Evolutionary conservation across 2,329 filamentous ascomycete genomes (phyloP), one percentile per base, ranked within the genome.

Genomic region (Colletotrichum gigasporum): DNA sequence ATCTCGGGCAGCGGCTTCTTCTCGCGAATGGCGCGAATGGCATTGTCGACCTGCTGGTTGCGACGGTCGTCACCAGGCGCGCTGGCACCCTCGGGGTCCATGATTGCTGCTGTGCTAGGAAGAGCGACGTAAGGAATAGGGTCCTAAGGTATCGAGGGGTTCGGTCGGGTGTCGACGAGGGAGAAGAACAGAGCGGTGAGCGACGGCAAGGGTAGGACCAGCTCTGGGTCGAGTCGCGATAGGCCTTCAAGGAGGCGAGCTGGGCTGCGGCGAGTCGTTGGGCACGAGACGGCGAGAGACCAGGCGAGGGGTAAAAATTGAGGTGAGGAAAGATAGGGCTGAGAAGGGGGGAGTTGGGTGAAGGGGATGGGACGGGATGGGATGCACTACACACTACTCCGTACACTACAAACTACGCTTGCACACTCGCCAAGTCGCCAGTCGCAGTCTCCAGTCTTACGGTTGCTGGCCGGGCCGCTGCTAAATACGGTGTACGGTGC

Each of bases 1-100:
- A 99, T 98, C 85, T 98, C 95, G 63, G 96, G 96, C 52, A 96
- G 86, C 57, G 95, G 94, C 84, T 92, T 95, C 90, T 98, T 98
- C 73, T 97, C 89, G 78, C 90, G 90, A 74, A 99, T 94, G 66
- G 96, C 96, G 78, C 92, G 93, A 75, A 95, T 91, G 72, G 93
- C 91, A 87, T 93, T 95, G 82, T 97, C 93, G 75, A 97, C 87
- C 78, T 91, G 89, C 73, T 80, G 76, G 73, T 78, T 85, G 76
- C 83, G 84, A 73, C 79, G 80, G 50, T 83, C 80, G 52, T 83
- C 81, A 70, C 79, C 68, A 62, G 75, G 45, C 63, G 57, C 41
- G 41, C 58, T 71, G 56, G 75, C 71, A 61, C 72, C 79, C 70
- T 82, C 82, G 70, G 80, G 71, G 70, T 87, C 85, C 85, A 86